Percentiles rank a stretch among this genome's conserved stretches.
phyloP scores from a whole-genome alignment of 208 protist genomes.

The Trypanosoma congolense region DNA sequence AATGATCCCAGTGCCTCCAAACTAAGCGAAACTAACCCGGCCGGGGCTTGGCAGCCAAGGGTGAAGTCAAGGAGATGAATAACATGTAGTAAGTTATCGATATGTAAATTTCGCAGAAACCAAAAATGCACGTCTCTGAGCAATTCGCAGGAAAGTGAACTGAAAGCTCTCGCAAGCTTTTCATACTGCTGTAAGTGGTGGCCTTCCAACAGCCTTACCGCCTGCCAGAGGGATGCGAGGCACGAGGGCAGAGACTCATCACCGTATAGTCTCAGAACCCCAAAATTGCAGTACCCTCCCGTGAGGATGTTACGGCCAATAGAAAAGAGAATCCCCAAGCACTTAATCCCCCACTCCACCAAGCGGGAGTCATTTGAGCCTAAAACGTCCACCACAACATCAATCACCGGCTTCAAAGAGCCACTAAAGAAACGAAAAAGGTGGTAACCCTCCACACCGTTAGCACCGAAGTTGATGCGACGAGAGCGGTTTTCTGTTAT shows the following conservation, averaged over 20 bases:
- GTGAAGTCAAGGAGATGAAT: constrained; percentile 41
- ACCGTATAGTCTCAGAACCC: constrained; percentile 43
- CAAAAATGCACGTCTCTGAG: constrained; percentile 36
- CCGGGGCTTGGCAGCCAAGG: constrained; percentile 4
- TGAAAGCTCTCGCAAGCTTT: constrained; percentile 30
- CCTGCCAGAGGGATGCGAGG: constrained; percentile 32
- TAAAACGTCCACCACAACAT: constrained; percentile 7
- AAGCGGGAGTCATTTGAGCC: constrained; percentile 3
- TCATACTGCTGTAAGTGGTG: constrained; percentile 28
- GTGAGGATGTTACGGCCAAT: constrained; percentile 40
- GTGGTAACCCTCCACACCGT: constrained; percentile 23
- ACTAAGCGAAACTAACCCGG: constrained; percentile 8
- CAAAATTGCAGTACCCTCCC: constrained; percentile 59
- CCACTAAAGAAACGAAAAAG: constrained; percentile 20
- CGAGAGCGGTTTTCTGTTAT: constrained; percentile 24
- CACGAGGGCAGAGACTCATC: constrained; percentile 30
- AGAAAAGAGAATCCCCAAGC: constrained; percentile 28
- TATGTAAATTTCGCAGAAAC: constrained; percentile 32
- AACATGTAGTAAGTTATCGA: constrained; percentile 30
- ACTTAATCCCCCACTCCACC: constrained; percentile 54
- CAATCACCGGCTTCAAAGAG: constrained; percentile 1
- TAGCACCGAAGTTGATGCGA: constrained; percentile 23
- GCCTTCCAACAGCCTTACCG: constrained; percentile 23
- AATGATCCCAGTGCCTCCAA: constrained; percentile 16
- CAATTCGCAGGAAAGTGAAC: constrained; percentile 34